phyloP scores from a whole-genome alignment of 2,329 filamentous ascomycete species.

The Hansfordia pulvinata region DNA sequence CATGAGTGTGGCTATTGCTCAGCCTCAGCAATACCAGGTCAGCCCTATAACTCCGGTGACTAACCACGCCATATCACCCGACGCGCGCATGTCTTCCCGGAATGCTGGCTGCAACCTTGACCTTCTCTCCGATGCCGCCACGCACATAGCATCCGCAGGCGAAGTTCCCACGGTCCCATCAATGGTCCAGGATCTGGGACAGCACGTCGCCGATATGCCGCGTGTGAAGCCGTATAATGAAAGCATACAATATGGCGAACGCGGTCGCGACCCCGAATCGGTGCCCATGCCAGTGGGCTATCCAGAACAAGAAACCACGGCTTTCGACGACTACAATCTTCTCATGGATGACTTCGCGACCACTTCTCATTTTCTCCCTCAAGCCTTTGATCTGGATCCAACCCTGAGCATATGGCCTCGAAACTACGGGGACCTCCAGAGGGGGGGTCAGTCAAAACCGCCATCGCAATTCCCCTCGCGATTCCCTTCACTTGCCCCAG shows the following conservation, averaged over 20 bases:
- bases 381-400: conserved; percentile 39
- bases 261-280: conserved; percentile 29
- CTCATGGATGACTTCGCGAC: conserved; percentile 44
- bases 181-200: conserved; percentile 30
- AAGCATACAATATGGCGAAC: conserved; percentile 31
- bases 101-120: conserved; percentile 41
- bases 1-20: too few relatives aligned
- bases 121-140: conserved; percentile 44
- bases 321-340: conserved; percentile 43
- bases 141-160: conserved; percentile 35
- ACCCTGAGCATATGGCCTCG: conserved; percentile 37
- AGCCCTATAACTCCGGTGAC: conserved; percentile 23
- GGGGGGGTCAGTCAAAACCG: conserved; percentile 30
- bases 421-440: conserved; percentile 21
- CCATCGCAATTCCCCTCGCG: conserved; percentile 39
- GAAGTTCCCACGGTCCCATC: conserved; percentile 38
- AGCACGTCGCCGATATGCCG: conserved; percentile 23
- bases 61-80: conserved; percentile 26
- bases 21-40: conserved; percentile 24
- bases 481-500: conserved; percentile 37
- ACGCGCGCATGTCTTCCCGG: conserved; percentile 30
- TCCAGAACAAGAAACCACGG: conserved; percentile 22
- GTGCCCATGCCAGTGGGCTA: conserved; percentile 26
- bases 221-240: conserved; percentile 37
- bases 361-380: conserved; percentile 40